A percentile compares a stretch with the other conserved stretches of the same genome.
phyloP scores from a whole-genome alignment of 2,329 filamentous ascomycete genomes.

The Colletotrichum sp. region DNA sequence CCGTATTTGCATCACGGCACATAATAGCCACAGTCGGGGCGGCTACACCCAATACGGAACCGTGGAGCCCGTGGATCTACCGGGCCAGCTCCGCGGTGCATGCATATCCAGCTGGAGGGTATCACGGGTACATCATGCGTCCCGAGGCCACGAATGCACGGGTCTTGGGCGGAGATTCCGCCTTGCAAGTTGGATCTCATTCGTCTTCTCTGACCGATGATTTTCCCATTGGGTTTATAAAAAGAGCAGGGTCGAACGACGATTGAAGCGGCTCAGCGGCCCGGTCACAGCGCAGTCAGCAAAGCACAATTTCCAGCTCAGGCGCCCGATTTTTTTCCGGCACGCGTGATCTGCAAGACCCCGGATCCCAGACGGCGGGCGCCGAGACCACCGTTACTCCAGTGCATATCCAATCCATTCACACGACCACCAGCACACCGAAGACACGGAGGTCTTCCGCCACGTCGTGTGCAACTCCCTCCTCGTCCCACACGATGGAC shows the following conservation, averaged over 20 bases:
- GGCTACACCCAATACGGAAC: conserved; percentile 14
- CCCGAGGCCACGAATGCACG: neutral
- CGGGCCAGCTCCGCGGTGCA: neutral
- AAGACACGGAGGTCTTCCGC: neutral
- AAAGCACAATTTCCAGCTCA: neutral
- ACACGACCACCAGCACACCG: neutral
- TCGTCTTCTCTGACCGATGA: neutral
- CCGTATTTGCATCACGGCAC: neutral
- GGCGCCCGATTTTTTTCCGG: conserved; percentile 15
- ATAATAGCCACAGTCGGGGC: neutral
- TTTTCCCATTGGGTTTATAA: neutral
- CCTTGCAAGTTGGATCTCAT: neutral
- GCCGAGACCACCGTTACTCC: neutral
- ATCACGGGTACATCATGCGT: neutral
- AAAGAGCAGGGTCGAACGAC: neutral
- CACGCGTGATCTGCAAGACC: conserved; percentile 2
- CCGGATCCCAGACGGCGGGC: conserved; percentile 9
- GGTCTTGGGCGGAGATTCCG: neutral
- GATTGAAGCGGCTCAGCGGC: conserved; percentile 11
- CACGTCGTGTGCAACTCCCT: neutral
- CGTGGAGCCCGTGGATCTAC: conserved; percentile 22
- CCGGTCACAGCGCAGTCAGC: conserved; percentile 5
- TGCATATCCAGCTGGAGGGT: neutral
- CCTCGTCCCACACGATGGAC: neutral
- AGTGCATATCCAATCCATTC: conserved; percentile 10